phyloP scores from a whole-genome alignment of 768 basidiomycete genomes.

The Rhizopogon vinicolor region DNA sequence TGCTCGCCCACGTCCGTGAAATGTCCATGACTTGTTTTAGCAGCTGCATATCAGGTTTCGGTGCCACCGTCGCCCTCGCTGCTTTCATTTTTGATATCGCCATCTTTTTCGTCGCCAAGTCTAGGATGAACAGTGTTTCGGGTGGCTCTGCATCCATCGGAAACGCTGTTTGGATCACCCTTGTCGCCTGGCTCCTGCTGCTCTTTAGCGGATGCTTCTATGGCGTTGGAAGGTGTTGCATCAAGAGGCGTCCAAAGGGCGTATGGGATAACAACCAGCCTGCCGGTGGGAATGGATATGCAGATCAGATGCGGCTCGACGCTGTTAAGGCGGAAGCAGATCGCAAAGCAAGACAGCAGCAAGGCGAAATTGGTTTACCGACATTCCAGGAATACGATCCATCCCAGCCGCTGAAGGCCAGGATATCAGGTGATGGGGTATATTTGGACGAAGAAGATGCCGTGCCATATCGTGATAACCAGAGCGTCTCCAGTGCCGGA shows the following conservation, averaged over 20 bases:
- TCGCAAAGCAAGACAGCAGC: constrained; percentile 64
- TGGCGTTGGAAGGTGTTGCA: constrained; percentile 79
- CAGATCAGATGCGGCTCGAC: constrained; percentile 72
- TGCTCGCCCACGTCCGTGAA: constrained; percentile 84
- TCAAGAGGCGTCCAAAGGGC: constrained; percentile 47
- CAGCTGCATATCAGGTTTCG: constrained; percentile 76
- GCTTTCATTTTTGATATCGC: constrained; percentile 93
- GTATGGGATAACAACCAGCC: constrained; percentile 34
- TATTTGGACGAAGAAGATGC: constrained; percentile 48
- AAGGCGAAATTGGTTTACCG: constrained; percentile 64
- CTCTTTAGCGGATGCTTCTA: constrained; percentile 92
- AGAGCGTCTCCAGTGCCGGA: constrained; percentile 17
- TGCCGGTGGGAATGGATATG: constrained; percentile 30
- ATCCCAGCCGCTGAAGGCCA: constrained; percentile 59
- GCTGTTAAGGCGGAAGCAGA: constrained; percentile 86
- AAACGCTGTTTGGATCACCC: constrained; percentile 87
- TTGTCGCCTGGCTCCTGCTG: constrained; percentile 79
- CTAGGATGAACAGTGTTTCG: constrained; percentile 68
- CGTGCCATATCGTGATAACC: constrained; percentile 28
- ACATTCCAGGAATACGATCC: constrained; percentile 65
- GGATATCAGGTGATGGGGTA: constrained; percentile 51
- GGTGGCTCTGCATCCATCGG: constrained; percentile 81
- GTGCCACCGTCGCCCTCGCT: constrained; percentile 69
- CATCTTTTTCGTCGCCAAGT: constrained; percentile 85
- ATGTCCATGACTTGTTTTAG: constrained; percentile 84